phyloP scores from a whole-genome alignment of 1,139 yeast species.

The Pichia sp. region DNA sequence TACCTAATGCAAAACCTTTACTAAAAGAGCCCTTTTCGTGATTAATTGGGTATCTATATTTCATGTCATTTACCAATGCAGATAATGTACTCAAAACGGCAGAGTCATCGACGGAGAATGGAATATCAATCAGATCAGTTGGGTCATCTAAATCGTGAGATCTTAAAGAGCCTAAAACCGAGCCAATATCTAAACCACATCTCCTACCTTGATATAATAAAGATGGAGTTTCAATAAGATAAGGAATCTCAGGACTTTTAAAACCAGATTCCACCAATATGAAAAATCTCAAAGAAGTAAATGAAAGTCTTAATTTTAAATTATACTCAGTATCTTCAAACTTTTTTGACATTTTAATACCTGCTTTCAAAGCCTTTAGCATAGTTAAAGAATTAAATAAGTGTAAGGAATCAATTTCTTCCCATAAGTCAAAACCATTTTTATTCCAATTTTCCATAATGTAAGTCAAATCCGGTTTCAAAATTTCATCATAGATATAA shows the following conservation, averaged over 20 bases:
- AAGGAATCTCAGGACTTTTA: slow-evolving; percentile 39
- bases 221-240: slow-evolving; percentile 66
- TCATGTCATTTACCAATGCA: slow-evolving; percentile 61
- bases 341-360: slow-evolving; percentile 40
- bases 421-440: slow-evolving; percentile 87
- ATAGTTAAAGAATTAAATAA: slow-evolving; percentile 76
- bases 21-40: slow-evolving; percentile 37
- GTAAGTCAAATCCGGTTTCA: slow-evolving; percentile 69
- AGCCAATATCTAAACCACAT: slow-evolving; percentile 75
- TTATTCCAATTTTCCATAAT: slow-evolving; percentile 57
- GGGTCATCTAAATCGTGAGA: slow-evolving; percentile 47
- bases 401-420: slow-evolving; percentile 70
- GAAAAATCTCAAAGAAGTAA: slow-evolving; percentile 35
- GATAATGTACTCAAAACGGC: slow-evolving; percentile 53
- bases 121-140: slow-evolving; percentile 35
- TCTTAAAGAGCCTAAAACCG: slow-evolving; percentile 61
- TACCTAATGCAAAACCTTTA: slow-evolving; percentile 71
- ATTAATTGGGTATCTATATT: slow-evolving; percentile 69
- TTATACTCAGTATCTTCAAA: slow-evolving; percentile 33
- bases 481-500: slow-evolving; percentile 43
- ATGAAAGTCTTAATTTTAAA: slow-evolving; percentile 28
- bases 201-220: slow-evolving; percentile 36
- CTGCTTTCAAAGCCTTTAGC: slow-evolving; percentile 59
- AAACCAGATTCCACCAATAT: slow-evolving; percentile 44
- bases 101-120: slow-evolving; percentile 54